Conservation (phyloP, 2,329 filamentous ascomycete genomes). For the Talaromyces pinophilus region DNA sequence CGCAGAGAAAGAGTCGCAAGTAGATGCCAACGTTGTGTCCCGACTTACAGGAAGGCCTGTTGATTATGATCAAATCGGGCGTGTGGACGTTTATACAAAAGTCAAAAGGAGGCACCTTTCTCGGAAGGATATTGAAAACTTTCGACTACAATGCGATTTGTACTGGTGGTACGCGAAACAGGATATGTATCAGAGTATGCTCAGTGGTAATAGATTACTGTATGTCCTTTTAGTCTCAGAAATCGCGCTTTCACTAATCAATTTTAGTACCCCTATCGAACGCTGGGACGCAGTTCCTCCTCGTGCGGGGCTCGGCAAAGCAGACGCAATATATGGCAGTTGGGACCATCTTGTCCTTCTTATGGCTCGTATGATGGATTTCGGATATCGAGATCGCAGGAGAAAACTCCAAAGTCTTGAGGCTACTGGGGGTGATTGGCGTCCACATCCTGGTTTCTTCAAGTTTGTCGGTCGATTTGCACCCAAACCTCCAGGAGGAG, state of each 20-base stretch:
- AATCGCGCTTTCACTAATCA: background rate
- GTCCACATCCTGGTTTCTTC: slow-evolving; percentile 54
- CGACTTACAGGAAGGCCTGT: slow-evolving; percentile 59
- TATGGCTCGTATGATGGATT: slow-evolving; percentile 75
- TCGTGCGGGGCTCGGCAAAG: slow-evolving; percentile 72
- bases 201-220: slow-evolving; percentile 84
- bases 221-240: slow-evolving; percentile 51
- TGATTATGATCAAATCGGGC: slow-evolving; percentile 60
- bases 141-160: slow-evolving; percentile 78
- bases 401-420: slow-evolving; percentile 73
- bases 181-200: slow-evolving; percentile 85
- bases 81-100: slow-evolving; percentile 36
- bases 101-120: slow-evolving; percentile 41
- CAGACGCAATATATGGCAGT: slow-evolving; percentile 80
- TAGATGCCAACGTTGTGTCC: slow-evolving; percentile 61
- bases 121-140: slow-evolving; percentile 70
- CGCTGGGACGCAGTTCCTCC: slow-evolving; percentile 87
- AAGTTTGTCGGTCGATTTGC: slow-evolving; percentile 39
- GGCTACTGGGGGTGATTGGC: slow-evolving; percentile 59
- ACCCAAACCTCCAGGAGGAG: slow-evolving; percentile 17
- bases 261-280: slow-evolving; percentile 71
- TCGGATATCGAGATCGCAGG: slow-evolving; percentile 72
- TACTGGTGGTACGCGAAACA: slow-evolving; percentile 98
- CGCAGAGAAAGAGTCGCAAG: slow-evolving; percentile 47
- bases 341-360: slow-evolving; percentile 85